Evolutionary conservation across 495 filamentous ascomycete genomes (phyloP), one percentile per base, ranked within the genome.

Genomic region (Podospora pseudocomata): DNA sequence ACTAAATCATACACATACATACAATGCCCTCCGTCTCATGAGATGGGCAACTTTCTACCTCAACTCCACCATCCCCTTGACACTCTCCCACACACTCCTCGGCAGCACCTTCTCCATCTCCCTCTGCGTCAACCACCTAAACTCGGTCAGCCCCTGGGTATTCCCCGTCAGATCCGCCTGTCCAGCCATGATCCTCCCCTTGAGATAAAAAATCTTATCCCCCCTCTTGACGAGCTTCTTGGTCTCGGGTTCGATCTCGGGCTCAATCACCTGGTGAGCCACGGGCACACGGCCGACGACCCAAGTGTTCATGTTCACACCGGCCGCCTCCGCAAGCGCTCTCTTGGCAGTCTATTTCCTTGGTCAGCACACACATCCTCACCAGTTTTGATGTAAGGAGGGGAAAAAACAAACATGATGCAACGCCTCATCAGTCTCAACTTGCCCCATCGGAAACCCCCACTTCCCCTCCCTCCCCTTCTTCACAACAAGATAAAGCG

Each of bases 251-350:
- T 74, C 74, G 54, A 79, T 69, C 54, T 69, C n/a, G 55, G 23
- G 85, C 76, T 76, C 80, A 63, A 73, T 83, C 64, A 89, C 79
- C 76, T 90, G 77, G 80, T 97, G 92, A 11, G 93, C 94, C 60
- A 96, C 86, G 18, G 95, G 95, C 70, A 90, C 91, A 73, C 90
- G 92, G 67, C 94, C 95, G 67, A 98, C 91, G 72, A 98, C 86
- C 94, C 96, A 99, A 67, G 93, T 97, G 83, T 98, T 97, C 94
- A 99, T 98, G 84, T 99, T 97, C 32, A 90, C 78, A 68, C 95
- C 95, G 15, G 87, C 92, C 15, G 92, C 81, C 70, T 93, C 86
- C 58, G 85, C 77, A 5, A 98, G 84, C 67, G 90, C 87, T 61
- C 93, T 87, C 69, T 90, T 86, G 58, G 94, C 94, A 34, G 91